phyloP scores from a whole-genome alignment of 2,329 filamentous ascomycete genomes.

The Pseudopithomyces chartarum region DNA sequence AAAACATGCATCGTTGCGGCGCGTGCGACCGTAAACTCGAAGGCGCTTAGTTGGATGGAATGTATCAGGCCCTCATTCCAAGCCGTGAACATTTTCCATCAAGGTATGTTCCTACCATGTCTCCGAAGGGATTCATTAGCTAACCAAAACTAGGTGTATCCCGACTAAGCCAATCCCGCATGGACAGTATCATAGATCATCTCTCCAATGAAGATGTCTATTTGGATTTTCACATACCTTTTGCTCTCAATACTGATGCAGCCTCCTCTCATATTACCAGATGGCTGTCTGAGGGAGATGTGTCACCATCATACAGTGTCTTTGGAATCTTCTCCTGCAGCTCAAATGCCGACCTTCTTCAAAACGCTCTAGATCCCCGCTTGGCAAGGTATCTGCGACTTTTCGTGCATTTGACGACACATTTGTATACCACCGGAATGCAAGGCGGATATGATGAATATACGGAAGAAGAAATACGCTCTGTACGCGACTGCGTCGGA shows the following conservation, averaged over 20 bases:
- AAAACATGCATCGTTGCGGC: constrained; percentile 19
- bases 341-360: constrained; percentile 19
- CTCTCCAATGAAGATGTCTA: constrained; percentile 20
- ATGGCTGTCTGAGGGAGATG: constrained; percentile 19
- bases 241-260: constrained; percentile 21
- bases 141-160: constrained; percentile 4
- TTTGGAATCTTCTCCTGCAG: constrained; percentile 24
- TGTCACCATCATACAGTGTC: constrained; percentile 16
- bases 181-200: constrained; percentile 16
- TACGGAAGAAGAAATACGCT: constrained; percentile 20
- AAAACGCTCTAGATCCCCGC: constrained; percentile 18
- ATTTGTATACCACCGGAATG: constrained; percentile 22
- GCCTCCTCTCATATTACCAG: constrained; percentile 21
- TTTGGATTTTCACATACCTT: constrained; percentile 26
- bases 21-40: constrained; percentile 15
- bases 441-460: constrained; percentile 20
- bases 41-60: constrained; percentile 25
- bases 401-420: constrained; percentile 22
- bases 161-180: constrained; percentile 6
- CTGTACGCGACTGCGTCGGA: constrained; percentile 20
- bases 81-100: constrained; percentile 19
- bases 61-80: constrained; percentile 24
- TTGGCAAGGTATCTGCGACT: constrained; percentile 18
- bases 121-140: neutral
- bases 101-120: neutral